These are phyloP conservation scores for Zymoseptoria passerinii DNA, from an alignment of 2,329 filamentous ascomycete genomes.

Conservation along the genomic window DNA sequence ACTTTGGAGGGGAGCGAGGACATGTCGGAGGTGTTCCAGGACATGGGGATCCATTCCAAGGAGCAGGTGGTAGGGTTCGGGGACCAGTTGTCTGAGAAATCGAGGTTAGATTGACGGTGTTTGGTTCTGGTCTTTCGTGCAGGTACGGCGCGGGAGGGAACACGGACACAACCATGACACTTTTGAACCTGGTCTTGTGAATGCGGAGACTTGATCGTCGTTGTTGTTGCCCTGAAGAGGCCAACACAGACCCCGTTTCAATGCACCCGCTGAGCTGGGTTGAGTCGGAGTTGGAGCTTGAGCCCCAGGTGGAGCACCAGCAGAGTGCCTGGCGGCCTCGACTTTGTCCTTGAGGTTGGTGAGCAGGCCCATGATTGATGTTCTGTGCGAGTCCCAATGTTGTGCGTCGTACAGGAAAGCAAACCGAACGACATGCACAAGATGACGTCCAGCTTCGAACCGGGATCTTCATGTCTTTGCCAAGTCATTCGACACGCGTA, in stretches of 20 bases:
- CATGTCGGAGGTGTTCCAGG: slow-evolving; percentile 27
- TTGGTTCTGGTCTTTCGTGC: too few relatives aligned
- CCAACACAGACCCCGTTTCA: slow-evolving; percentile 30
- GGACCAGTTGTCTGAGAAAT: slow-evolving; percentile 24
- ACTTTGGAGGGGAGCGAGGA: slow-evolving; percentile 20
- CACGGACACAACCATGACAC: slow-evolving; percentile 29
- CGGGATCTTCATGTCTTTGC: not conserved
- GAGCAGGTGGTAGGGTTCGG: slow-evolving; percentile 19
- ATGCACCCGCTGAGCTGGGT: not conserved
- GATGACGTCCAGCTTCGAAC: not conserved
- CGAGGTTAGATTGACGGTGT: too few relatives aligned
- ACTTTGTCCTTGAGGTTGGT: not conserved
- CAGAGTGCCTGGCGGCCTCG: not conserved
- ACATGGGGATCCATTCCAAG: slow-evolving; percentile 27
- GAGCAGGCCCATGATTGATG: not conserved
- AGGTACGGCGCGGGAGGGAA: too few relatives aligned
- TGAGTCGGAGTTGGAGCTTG: too few relatives aligned
- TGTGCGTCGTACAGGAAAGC: not conserved
- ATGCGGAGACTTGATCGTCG: slow-evolving; percentile 21
- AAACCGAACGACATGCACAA: not conserved
- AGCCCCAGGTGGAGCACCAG: not conserved
- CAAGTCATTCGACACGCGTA: not conserved
- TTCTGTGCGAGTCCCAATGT: not conserved
- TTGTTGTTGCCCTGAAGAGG: slow-evolving; percentile 24
- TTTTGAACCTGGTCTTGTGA: slow-evolving; percentile 27